phyloP scores from a whole-genome alignment of 179 eudicot species.

The Beta corolliflora region DNA sequence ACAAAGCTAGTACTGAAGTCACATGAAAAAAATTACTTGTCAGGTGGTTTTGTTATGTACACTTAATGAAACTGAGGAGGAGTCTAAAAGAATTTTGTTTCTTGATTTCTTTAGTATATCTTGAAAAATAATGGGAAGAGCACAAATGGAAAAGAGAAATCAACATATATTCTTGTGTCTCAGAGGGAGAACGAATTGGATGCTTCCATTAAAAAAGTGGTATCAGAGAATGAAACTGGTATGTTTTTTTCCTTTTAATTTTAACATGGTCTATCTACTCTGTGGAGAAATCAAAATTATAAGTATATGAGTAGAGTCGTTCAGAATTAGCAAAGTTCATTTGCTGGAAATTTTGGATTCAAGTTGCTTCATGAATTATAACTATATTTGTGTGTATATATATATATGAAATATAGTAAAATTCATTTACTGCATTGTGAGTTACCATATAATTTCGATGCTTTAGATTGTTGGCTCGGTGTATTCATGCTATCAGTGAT shows the following conservation, averaged over 20 bases:
- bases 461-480: neutral
- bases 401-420: no score
- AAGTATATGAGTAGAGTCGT: neutral
- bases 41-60: neutral
- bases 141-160: conserved; percentile 63
- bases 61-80: neutral
- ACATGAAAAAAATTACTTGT: neutral
- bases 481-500: neutral
- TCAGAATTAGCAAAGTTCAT: neutral
- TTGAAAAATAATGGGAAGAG: conserved; percentile 58
- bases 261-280: neutral
- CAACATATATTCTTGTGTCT: conserved; percentile 47
- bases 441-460: neutral
- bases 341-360: neutral
- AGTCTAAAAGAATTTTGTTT: conserved; percentile 5
- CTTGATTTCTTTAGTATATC: conserved; percentile 54
- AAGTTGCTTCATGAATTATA: no score
- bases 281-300: neutral
- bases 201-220: conserved; percentile 44
- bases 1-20: neutral
- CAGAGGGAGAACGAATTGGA: conserved; percentile 53
- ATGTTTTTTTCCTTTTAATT: conserved; percentile 6
- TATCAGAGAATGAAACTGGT: conserved; percentile 54
- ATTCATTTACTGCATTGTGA: neutral
- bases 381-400: neutral